Evolutionary conservation across 306 rosid species (phyloP), one percentile per base, ranked within the genome.

Genomic region (Calophaca sinica): DNA sequence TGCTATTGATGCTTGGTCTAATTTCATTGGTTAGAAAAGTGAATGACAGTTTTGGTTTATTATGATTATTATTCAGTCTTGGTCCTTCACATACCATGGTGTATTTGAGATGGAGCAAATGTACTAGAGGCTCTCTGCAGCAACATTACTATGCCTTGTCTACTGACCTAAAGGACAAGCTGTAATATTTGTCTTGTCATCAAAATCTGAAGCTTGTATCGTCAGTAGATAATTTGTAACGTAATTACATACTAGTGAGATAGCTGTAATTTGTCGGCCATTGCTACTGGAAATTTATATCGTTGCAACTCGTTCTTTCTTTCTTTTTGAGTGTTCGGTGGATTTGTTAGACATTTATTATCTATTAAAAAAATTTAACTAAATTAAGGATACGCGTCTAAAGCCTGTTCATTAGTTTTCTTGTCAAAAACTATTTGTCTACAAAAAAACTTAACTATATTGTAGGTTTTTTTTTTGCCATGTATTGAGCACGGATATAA

Each of bases 71-170:
- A 55, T 79, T 61, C 58, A 50, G 75, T 45, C 28, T 78, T 29
- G 75, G 60, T 53, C 59, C 84, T 62, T 62, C 62, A 32, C 63
- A 73, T 50, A 41, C 71, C 55, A 4, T 41, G 52, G 71, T 60
- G 80, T 75, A 48, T 49, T 65, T 48, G 62, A 68, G 70, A 32
- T 62, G 78, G 83, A 62, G 80, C 66, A 64, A 41, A 52, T 20
- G 70, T 64, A 75, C 80, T 65, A 69, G 14, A 32, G 78, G 78
- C 82, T 80, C 78, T 76, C 39, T 83, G 83, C 84, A 62, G 82
- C 86, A 73, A 67, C 80, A 59, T 86, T 75, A 9, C 69, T 32
- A 31, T 66, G 73, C 46, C 77, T 72, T 64, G 71, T 70, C 80
- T 70, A 41, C 65, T 78, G 78, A 78, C 46, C 20, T 42, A 46